phyloP scores from a whole-genome alignment of 2,329 filamentous ascomycete species.

The Aureobasidium mangrovei region DNA sequence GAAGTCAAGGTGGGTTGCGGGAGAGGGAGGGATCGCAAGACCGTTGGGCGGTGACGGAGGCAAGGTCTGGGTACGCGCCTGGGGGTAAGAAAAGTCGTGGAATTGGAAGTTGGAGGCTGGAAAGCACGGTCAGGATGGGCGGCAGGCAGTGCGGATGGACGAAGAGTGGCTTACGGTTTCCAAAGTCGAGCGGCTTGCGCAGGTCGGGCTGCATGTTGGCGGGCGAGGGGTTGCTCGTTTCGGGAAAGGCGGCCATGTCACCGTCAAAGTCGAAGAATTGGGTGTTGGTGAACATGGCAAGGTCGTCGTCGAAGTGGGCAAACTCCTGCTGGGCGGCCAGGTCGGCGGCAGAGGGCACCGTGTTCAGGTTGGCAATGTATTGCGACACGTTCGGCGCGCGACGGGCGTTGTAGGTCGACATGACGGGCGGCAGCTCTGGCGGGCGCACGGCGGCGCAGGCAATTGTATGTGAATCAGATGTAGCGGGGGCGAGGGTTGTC shows the following conservation, averaged over 20 bases:
- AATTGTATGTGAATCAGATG: background rate
- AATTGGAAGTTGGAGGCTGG: slow-evolving; percentile 35
- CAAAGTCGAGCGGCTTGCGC: slow-evolving; percentile 13
- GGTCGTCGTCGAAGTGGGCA: slow-evolving; percentile 36
- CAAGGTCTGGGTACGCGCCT: slow-evolving; percentile 19
- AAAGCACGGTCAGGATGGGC: background rate
- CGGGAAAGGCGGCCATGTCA: slow-evolving; percentile 11
- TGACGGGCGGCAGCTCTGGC: slow-evolving; percentile 27
- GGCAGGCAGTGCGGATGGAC: slow-evolving; percentile 20
- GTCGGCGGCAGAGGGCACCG: slow-evolving; percentile 54
- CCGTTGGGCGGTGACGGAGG: slow-evolving; percentile 22
- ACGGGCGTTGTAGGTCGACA: slow-evolving; percentile 68
- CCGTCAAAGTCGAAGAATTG: slow-evolving; percentile 61
- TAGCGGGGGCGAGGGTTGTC: background rate
- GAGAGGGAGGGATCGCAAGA: slow-evolving; percentile 16
- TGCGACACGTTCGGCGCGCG: slow-evolving; percentile 81
- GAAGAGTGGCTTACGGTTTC: slow-evolving; percentile 21
- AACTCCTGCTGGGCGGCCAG: slow-evolving; percentile 48
- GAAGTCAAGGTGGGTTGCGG: slow-evolving; percentile 7
- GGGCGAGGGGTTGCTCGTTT: slow-evolving; percentile 10
- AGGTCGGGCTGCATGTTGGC: slow-evolving; percentile 10
- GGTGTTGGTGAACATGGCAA: slow-evolving; percentile 48
- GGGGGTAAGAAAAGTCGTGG: slow-evolving; percentile 31
- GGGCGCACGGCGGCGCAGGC: slow-evolving; percentile 8
- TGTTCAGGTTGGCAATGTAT: slow-evolving; percentile 80